A percentile compares a stretch with the other conserved stretches of the same genome.
Evolutionary conservation across 768 basidiomycete species (phyloP).

Genomic region (Leccinum broughii): DNA sequence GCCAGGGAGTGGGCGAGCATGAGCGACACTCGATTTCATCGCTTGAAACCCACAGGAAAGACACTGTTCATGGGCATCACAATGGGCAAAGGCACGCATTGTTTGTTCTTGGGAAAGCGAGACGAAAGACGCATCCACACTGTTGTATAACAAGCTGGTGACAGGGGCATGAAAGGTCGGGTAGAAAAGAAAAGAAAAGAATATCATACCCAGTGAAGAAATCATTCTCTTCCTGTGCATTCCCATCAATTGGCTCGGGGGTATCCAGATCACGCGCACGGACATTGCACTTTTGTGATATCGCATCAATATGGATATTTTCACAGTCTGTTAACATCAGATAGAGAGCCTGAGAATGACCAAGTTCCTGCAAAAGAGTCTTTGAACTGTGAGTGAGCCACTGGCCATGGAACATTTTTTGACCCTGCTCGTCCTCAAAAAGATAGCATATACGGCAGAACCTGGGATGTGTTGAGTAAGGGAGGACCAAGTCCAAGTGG

Average conservation of each 20-base stretch:
- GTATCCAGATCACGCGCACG: conserved; percentile 41
- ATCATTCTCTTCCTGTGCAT: conserved; percentile 38
- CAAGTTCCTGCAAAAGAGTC: conserved; percentile 63
- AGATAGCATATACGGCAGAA: conserved; percentile 71
- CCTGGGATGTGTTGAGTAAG: conserved; percentile 40
- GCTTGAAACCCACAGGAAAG: conserved; percentile 46
- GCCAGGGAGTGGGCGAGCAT: conserved; percentile 29
- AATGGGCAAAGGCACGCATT: conserved; percentile 28
- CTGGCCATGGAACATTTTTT: conserved; percentile 66
- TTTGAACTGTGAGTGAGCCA: conserved; percentile 68
- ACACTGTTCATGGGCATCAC: conserved; percentile 42
- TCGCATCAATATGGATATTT: conserved; percentile 52
- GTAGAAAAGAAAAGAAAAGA: neutral
- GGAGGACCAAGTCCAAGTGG: neutral
- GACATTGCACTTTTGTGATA: conserved; percentile 59
- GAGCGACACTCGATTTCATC: conserved; percentile 24
- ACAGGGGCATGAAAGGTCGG: conserved; percentile 2
- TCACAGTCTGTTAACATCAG: conserved; percentile 55
- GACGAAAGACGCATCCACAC: conserved; percentile 45
- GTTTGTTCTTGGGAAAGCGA: conserved; percentile 42
- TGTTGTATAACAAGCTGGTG: conserved; percentile 53
- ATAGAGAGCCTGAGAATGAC: conserved; percentile 62
- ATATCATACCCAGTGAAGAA: conserved; percentile 58
- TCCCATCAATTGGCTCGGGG: conserved; percentile 49
- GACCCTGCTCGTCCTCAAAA: conserved; percentile 41